Evolutionary conservation across 805 yeast species (phyloP), one percentile per base, ranked within the genome.

Genomic region (Metschnikowia picachoensis): DNA sequence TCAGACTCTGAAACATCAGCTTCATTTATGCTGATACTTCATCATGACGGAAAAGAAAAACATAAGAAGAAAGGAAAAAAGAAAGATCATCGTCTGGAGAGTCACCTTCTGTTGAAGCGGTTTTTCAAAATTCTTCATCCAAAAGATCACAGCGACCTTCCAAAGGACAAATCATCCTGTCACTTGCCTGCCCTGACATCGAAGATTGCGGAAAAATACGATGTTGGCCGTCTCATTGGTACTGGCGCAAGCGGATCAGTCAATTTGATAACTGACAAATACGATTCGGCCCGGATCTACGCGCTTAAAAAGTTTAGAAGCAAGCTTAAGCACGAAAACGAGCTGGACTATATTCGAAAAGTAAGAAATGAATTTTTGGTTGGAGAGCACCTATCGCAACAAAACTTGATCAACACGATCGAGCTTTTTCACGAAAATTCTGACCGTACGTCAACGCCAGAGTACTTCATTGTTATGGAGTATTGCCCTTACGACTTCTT

Each of bases 201-300:
- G 14, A 60, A 59, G 9, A 49, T 70, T 20, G 62, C 59, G 44
- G 53, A 80, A 43, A 83, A 85, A 56, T 89, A 88, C 64, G 94
- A 95, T 35, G 48, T 61, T 7, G 95, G 95, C 11, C 77, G 77
- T 51, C 71, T 84, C 17, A 70, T 89, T 41, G 98, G 98, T 17
- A 82, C 91, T 47, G 98, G 98, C 12, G 97, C 97, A 1, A 91
- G 95, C 20, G 97, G 98, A 2, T 84, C 94, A 0, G 98, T 91
- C n/a, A 78, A 85, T 35, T 74, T 88, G 43, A 85, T 90, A 48
- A 79, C 80, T 48, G 77, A 85, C 43, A 73, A 78, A 29, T 83
- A 82, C 52, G 77, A 79, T 20, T 55, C 65, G 8, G 39, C 44
- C 29, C 75, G 78, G 49, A 62, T 87, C 4, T 89, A 79, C 66